Evolutionary conservation across 2,329 filamentous ascomycete genomes (phyloP).

Genomic region (Colletotrichum graminicola): DNA sequence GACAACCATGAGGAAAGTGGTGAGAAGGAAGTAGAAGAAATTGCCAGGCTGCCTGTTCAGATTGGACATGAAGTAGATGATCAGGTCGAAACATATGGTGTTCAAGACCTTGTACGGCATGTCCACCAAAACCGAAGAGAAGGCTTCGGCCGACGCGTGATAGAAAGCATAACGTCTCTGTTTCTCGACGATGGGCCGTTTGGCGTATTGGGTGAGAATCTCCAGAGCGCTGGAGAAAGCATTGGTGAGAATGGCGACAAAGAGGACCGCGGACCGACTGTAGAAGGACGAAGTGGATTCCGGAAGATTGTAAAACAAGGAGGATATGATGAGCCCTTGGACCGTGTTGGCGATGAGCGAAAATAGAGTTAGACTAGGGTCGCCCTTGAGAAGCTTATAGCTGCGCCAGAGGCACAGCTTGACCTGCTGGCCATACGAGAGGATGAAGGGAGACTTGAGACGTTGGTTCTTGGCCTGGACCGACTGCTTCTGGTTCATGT

Average conservation of each 20-base stretch:
- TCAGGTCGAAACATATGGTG: conserved; percentile 70
- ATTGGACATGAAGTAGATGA: conserved; percentile 75
- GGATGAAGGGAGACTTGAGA: conserved; percentile 62
- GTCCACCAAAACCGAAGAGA: conserved; percentile 38
- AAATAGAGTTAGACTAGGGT: conserved; percentile 55
- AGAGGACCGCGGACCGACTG: conserved; percentile 61
- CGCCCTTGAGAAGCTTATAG: conserved; percentile 55
- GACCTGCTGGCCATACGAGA: conserved; percentile 62
- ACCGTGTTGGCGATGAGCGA: conserved; percentile 58
- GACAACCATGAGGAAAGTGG: conserved; percentile 59
- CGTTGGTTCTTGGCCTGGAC: conserved; percentile 54
- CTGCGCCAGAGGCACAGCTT: conserved; percentile 57
- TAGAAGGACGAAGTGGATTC: conserved; percentile 59
- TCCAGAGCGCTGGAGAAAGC: conserved; percentile 57
- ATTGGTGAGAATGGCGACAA: conserved; percentile 67
- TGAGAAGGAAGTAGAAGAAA: conserved; percentile 65
- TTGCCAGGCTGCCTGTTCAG: conserved; percentile 66
- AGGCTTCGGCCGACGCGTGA: conserved; percentile 46
- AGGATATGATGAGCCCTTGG: conserved; percentile 65
- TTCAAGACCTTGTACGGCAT: conserved; percentile 55
- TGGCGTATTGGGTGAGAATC: conserved; percentile 45
- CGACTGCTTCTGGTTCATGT: conserved; percentile 28
- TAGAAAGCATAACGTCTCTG: conserved; percentile 50
- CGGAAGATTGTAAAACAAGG: conserved; percentile 62
- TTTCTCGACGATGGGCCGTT: conserved; percentile 48